Conservation (phyloP, 2,329 filamentous ascomycete genomes). For the Paracoccidioides brasiliensis region DNA sequence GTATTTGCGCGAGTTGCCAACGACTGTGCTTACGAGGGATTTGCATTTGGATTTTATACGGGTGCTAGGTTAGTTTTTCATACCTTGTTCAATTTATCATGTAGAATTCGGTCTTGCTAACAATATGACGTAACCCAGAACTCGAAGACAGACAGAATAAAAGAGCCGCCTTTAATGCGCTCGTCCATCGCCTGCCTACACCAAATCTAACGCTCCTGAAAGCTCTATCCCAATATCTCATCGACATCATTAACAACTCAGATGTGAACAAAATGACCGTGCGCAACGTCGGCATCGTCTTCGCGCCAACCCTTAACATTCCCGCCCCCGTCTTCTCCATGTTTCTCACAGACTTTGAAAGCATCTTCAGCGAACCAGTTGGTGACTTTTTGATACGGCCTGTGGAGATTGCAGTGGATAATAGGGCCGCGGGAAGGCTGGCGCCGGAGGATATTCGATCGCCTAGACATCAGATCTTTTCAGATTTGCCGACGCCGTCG, state of each 20-base stretch:
- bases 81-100: not conserved
- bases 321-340: slow-evolving; percentile 87
- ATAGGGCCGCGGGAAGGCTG: slow-evolving; percentile 17
- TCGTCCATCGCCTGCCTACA: slow-evolving; percentile 67
- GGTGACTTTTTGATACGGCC: not conserved
- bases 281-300: slow-evolving; percentile 93
- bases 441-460: slow-evolving; percentile 48
- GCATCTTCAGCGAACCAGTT: slow-evolving; percentile 48
- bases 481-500: slow-evolving; percentile 50
- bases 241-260: slow-evolving; percentile 82
- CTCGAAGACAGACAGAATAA: slow-evolving; percentile 63
- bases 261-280: slow-evolving; percentile 96
- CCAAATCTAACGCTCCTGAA: slow-evolving; percentile 71
- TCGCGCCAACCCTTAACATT: slow-evolving; percentile 93
- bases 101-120: not conserved
- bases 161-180: slow-evolving; percentile 57
- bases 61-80: slow-evolving; percentile 46
- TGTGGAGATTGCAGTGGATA: slow-evolving; percentile 31
- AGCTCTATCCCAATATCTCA: slow-evolving; percentile 76
- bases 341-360: slow-evolving; percentile 80
- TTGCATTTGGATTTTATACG: slow-evolving; percentile 79
- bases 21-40: slow-evolving; percentile 80
- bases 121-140: slow-evolving; percentile 36
- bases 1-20: slow-evolving; percentile 83
- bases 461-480: slow-evolving; percentile 52